Conservation (phyloP, 768 basidiomycete genomes). For the Trametes coccinea region DNA sequence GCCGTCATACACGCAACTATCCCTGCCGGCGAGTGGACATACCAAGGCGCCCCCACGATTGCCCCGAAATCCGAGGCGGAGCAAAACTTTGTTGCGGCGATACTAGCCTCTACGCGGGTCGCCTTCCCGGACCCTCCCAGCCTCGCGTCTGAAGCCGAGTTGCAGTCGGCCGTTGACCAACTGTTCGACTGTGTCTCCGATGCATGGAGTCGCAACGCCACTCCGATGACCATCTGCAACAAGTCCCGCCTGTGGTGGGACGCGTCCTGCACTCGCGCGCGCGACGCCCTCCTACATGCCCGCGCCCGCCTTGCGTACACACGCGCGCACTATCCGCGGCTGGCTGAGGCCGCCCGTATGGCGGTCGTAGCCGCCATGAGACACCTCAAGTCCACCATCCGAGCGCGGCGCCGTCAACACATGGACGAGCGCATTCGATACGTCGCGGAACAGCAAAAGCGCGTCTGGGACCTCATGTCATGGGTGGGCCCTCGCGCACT, state of each 20-base stretch:
- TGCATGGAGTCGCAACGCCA: neutral
- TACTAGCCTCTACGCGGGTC: neutral
- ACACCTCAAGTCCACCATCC: neutral
- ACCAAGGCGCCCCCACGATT: neutral
- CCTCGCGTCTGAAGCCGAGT: neutral
- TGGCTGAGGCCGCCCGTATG: neutral
- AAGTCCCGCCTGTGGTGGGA: constrained; percentile 7
- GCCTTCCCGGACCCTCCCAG: neutral
- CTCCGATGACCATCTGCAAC: neutral
- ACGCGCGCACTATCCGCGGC: neutral
- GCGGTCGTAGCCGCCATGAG: neutral
- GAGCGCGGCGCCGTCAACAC: neutral
- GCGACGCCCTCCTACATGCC: neutral
- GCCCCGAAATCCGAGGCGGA: neutral
- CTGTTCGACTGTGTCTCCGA: neutral
- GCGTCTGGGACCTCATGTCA: constrained; percentile 5
- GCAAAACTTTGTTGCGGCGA: neutral
- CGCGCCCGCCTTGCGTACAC: neutral
- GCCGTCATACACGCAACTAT: neutral
- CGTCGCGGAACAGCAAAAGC: neutral
- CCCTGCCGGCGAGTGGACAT: neutral
- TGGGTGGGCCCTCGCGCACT: constrained; percentile 1
- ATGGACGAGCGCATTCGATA: constrained; percentile 4
- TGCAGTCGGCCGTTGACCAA: neutral
- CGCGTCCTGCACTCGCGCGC: neutral